These are phyloP conservation scores for Kodamaea derodonti DNA, from an alignment of 1,139 yeast genomes.

Conservation along the genomic window DNA sequence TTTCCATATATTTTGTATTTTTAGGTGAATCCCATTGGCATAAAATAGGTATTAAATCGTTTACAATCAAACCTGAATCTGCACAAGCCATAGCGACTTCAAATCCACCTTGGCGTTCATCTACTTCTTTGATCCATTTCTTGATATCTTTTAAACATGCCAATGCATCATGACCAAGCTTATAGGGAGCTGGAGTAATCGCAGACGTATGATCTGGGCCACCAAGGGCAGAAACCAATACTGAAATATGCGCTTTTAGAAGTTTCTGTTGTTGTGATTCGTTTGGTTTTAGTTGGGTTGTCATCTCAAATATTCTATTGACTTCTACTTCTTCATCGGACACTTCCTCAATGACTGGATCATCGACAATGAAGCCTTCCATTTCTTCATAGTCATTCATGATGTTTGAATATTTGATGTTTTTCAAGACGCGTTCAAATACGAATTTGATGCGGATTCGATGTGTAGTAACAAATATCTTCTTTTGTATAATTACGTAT, in stretches of 20 bases:
- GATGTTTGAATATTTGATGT: no score
- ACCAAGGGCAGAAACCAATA: constrained; percentile 76
- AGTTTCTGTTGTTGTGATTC: constrained; percentile 42
- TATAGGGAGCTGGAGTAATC: constrained; percentile 50
- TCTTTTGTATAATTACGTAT: no score
- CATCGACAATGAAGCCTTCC: constrained; percentile 13
- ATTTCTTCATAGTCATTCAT: constrained; percentile 5
- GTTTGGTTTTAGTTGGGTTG: constrained; percentile 29
- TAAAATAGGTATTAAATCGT: constrained; percentile 73
- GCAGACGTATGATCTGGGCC: constrained; percentile 63
- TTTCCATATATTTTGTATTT: constrained; percentile 43
- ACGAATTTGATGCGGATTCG: no score
- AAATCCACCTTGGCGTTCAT: constrained; percentile 62
- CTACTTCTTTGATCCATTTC: constrained; percentile 82
- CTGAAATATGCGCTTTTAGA: constrained; percentile 64
- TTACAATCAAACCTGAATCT: constrained; percentile 67
- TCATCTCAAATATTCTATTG: constrained; percentile 29
- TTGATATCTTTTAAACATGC: constrained; percentile 86
- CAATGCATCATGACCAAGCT: constrained; percentile 85
- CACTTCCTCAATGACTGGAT: constrained; percentile 11
- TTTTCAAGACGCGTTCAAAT: no score
- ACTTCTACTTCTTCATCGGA: constrained; percentile 16
- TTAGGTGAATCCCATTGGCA: constrained; percentile 55
- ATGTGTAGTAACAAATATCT: no score
- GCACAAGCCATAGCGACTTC: constrained; percentile 89